Base-by-base conservation (phyloP, 371 early-diverging fungal genomes). In the Mucor irregularis region DNA sequence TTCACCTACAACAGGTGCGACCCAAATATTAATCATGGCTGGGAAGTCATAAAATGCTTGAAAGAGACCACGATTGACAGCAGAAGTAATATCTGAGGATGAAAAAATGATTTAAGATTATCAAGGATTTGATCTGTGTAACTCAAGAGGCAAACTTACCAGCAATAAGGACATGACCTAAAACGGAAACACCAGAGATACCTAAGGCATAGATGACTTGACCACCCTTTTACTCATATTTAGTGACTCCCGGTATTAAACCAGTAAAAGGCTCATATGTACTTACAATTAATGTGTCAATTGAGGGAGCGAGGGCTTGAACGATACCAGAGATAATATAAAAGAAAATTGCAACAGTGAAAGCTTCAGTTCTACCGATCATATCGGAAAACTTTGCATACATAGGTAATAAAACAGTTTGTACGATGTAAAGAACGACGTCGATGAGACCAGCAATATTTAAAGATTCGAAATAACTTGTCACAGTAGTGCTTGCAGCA, bases 121-220 rank as follows among this genome's bases (percentile, higher is more conserved):
- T 24, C 25, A 26, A 10, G 16, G 2, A 10, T 46, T 53, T 42
- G 38, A 28, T 53, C 22, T 26, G 11, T 29, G 24, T 26, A n/a
- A n/a, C n/a, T 31, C 29, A n/a, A 4, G 3, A 26, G 5, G 22
- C 24, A n/a, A 13, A 38, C 5, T 26, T 74, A 71, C 74, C 74
- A 49, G 69, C 74, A 60, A 68, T 68, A 9, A 71, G 48, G 37
- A 74, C 68, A 45, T 66, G 74, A 13, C 65, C 64, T 10, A 74
- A 44, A 31, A 71, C 64, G 13, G 54, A 47, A 17, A 59, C 63
- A 39, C 74, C 74, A 24, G 70, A 46, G 13, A 61, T 54, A 16
- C 74, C 74, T 48, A 74, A 62, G 33, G 74, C 61, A 43, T 71
- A 65, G 3, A 74, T 51, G 21, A 69, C 63, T 57, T 69, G 66